Percentiles rank a stretch among this genome's conserved stretches.
Conservation (phyloP, 169 alveolate genomes). For the Plasmodium yoelii region DNA sequence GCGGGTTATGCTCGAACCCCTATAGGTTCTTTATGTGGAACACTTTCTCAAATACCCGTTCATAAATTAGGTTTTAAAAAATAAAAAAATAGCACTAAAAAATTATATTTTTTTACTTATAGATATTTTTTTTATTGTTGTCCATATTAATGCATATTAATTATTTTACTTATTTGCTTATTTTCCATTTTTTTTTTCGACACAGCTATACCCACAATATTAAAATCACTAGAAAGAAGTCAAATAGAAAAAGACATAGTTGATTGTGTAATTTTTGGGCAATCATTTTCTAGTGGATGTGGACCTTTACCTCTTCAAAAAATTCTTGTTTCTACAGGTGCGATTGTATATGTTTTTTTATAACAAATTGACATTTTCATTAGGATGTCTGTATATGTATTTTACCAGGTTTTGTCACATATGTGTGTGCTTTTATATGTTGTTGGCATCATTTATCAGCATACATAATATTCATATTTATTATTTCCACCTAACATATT, state of each 20-base stretch:
- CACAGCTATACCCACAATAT: constrained; percentile 44
- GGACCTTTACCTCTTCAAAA: constrained; percentile 82
- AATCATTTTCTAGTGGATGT: constrained; percentile 78
- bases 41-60: constrained; percentile 63
- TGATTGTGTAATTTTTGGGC: constrained; percentile 79
- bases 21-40: constrained; percentile 69
- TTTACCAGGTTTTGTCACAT: no score
- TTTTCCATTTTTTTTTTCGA: background rate
- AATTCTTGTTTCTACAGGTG: constrained; percentile 65
- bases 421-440: no score
- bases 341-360: background rate
- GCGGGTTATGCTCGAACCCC: constrained; percentile 76
- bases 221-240: constrained; percentile 78
- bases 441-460: no score
- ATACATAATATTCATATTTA: no score
- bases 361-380: no score
- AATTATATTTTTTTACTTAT: no score
- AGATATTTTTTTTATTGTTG: no score
- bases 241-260: constrained; percentile 53
- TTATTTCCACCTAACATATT: no score
- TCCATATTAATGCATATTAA: no score
- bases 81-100: constrained; percentile 2
- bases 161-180: no score
- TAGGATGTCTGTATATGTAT: no score
- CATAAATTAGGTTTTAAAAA: constrained; percentile 61